Percentiles rank a stretch among this genome's conserved stretches.
These are phyloP conservation scores for Collybia sp. DNA, from an alignment of 768 basidiomycete species.

Conservation along the genomic window DNA sequence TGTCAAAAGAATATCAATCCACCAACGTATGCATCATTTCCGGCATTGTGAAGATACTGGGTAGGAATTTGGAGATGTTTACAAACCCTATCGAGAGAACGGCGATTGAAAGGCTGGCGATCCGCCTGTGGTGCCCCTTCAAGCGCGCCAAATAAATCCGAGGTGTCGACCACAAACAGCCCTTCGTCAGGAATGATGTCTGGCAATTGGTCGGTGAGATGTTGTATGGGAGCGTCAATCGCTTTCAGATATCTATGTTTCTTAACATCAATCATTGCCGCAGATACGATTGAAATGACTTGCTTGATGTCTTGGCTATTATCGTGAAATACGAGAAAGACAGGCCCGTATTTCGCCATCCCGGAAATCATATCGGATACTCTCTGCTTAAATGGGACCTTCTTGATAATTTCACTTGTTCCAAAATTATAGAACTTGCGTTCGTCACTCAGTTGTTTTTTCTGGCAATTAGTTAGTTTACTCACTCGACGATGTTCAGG, in stretches of 20 bases:
- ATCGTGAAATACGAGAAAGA: constrained; percentile 84
- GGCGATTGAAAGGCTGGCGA: constrained; percentile 36
- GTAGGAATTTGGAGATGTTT: constrained; percentile 55
- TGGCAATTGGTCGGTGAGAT: constrained; percentile 52
- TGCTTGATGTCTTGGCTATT: constrained; percentile 74
- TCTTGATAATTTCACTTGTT: constrained; percentile 47
- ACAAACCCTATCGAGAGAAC: constrained; percentile 58
- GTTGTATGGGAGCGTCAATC: constrained; percentile 49
- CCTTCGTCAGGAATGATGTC: constrained; percentile 47
- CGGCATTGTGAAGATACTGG: constrained; percentile 71
- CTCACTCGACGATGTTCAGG: constrained; percentile 55
- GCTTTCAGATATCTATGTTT: constrained; percentile 42
- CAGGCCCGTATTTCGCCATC: constrained; percentile 42
- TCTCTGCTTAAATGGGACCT: constrained; percentile 43
- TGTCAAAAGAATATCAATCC: background rate
- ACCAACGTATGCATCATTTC: constrained; percentile 80
- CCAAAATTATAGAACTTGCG: constrained; percentile 66
- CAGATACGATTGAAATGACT: constrained; percentile 17
- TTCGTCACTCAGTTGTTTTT: too few species aligned
- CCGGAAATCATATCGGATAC: constrained; percentile 42
- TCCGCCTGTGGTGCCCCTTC: constrained; percentile 39
- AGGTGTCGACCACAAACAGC: constrained; percentile 67
- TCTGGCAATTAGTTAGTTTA: background rate
- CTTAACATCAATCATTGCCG: background rate
- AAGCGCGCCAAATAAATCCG: constrained; percentile 70